Base-by-base conservation (phyloP, 192 early-diverging fungal genomes). In the Linnemannia hyalina region DNA sequence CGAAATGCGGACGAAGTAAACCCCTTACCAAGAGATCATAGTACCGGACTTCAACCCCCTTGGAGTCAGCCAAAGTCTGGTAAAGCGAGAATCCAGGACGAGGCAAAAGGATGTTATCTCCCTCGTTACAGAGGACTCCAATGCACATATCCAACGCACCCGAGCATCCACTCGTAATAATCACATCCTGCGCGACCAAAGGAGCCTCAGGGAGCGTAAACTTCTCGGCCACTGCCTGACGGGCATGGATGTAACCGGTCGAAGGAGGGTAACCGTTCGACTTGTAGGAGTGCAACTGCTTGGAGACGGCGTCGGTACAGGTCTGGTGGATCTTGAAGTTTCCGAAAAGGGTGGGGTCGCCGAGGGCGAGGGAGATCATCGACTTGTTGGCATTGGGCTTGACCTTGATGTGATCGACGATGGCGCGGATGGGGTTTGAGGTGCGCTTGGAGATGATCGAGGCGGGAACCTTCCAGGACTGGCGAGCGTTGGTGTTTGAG, bases 341-440 rank as follows among this genome's bases (percentile, higher is more conserved):
- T 46, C 97, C 97, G 92, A 96, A 97, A 52, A 94, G 91, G 8
- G 97, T 97, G 20, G 97, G 97, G 87, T 98, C 97, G 70, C 97
- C 93, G 41, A 94, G 88, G 22, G 94, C 92, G 44, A 94, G 90
- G 55, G 93, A 93, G 77, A 96, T 95, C 75, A 95, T 89, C 70
- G 88, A 88, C 88, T 93, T 89, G 74, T 90, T 75, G 69, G 88
- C 60, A 87, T 92, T 89, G 75, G 95, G 92, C 81, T 92, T 89
- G 78, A 94, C 85, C 81, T 94, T 93, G 41, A 96, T 90, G 77
- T 95, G 93, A 84, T 94, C 94, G n/a, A 97, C 95, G 63, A 96
- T 94, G 47, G 93, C 92, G 68, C 97, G 93, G 82, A 98, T 98
- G 78, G 97, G 97, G 89, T 98, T 98, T 71, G 93, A 89, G 3